Evolutionary conservation across 2,329 filamentous ascomycete genomes (phyloP).

Genomic region (Monilinia aucupariae): DNA sequence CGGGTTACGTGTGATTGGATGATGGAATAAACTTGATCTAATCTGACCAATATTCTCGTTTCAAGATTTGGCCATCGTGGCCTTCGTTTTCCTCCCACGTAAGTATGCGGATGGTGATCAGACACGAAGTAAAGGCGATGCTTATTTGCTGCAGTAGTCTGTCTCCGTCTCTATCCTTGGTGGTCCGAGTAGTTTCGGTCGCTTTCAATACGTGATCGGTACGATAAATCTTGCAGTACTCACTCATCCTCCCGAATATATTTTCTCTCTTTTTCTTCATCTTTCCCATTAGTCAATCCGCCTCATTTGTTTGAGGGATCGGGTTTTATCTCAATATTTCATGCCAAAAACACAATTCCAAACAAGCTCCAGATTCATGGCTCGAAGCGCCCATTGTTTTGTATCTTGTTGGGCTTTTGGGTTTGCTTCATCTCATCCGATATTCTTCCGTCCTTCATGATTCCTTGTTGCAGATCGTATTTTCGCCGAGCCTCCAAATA

Average conservation of each 20-base stretch:
- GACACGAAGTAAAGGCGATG: neutral
- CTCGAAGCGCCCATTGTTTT: too few relatives aligned
- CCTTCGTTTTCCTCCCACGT: too few relatives aligned
- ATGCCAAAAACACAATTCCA: neutral
- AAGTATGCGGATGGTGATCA: slow-evolving; percentile 2
- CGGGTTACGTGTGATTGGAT: slow-evolving; percentile 8
- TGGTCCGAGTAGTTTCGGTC: neutral
- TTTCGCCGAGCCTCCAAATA: slow-evolving; percentile 2
- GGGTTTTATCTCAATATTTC: neutral
- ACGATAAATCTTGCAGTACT: too few relatives aligned
- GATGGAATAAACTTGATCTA: slow-evolving; percentile 19
- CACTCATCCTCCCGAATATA: too few relatives aligned
- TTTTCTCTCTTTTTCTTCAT: neutral
- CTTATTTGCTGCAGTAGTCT: neutral
- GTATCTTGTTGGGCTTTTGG: too few relatives aligned
- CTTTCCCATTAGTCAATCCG: too few relatives aligned
- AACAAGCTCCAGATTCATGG: neutral
- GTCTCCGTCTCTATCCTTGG: neutral
- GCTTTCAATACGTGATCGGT: too few relatives aligned
- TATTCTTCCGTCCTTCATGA: neutral
- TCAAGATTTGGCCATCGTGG: neutral
- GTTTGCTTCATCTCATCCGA: slow-evolving; percentile 4
- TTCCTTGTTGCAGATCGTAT: slow-evolving; percentile 13
- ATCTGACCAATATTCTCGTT: slow-evolving; percentile 17
- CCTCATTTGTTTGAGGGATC: too few relatives aligned